Evolutionary conservation across 306 rosid species (phyloP), one percentile per base, ranked within the genome.

Genomic region (Coriaria nepalensis): DNA sequence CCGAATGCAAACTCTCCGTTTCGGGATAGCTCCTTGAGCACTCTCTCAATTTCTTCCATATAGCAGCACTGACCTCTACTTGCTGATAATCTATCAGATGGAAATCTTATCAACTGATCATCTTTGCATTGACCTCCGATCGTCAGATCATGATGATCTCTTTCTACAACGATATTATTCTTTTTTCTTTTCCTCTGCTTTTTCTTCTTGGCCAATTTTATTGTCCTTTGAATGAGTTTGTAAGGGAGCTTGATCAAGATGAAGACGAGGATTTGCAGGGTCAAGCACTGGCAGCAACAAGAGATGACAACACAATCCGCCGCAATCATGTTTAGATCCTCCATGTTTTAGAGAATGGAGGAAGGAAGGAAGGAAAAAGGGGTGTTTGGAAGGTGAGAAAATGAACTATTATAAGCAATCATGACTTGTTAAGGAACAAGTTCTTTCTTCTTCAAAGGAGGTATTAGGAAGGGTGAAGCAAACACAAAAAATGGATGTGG

Each of bases 261-360:
- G 45, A 78, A 54, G 45, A 88, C 44, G 49, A 80, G 15, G 58
- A 81, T 64, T 49, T 88, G 95, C 15, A 88, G 55, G 37, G 79
- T 45, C 72, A 88, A 52, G 86, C 93, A 81, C 40, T 88, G 93
- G 69, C 96, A 81, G 78, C 95, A 83, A 49, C 96, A 83, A 7
- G 75, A 83, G 43, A 88, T 52, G 36, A 81, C 93, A 7, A 83
- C 66, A 52, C 95, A 88, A 57, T 83, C 95, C 0, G 93, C 86
- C 0, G 72, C 80, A 2, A 83, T 66, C 50, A 51, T 49, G 67
- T 76, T 77, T 42, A 38, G 38, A 33, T 88, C 96, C 67, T 88
- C 96, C 96, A 88, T 88, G 52, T 37, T 46, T 35, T 33, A 34
- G 29, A 55, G 35, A 43, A 12, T 46, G 36, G 37, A 0, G 9